Evolutionary conservation across 495 filamentous ascomycete genomes (phyloP).

Genomic region (Bacidia rubella): DNA sequence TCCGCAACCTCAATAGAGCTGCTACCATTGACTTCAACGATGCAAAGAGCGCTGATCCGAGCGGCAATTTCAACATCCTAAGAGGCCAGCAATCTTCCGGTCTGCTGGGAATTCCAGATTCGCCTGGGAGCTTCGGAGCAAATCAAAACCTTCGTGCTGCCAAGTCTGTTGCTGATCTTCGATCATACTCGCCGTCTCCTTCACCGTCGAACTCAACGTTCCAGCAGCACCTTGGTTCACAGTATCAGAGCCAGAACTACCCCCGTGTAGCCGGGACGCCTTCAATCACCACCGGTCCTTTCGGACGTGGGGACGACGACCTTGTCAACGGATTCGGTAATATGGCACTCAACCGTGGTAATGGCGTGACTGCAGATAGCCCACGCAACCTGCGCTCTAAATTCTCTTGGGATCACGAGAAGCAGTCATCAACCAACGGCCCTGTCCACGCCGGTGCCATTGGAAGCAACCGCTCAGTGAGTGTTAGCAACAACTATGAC

Average conservation of each 20-base stretch:
- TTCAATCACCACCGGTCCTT: conserved; percentile 62
- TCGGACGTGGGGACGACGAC: conserved; percentile 52
- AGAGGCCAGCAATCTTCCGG: conserved; percentile 58
- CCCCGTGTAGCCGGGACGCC: conserved; percentile 55
- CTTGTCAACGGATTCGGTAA: conserved; percentile 54
- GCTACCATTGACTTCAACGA: conserved; percentile 98
- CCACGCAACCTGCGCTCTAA: conserved; percentile 49
- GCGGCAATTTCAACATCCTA: conserved; percentile 58
- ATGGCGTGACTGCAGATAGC: conserved; percentile 34
- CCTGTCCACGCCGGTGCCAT: conserved; percentile 51
- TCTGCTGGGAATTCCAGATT: conserved; percentile 72
- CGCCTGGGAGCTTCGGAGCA: conserved; percentile 54
- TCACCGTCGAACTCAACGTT: conserved; percentile 81
- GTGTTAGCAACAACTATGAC: conserved; percentile 50
- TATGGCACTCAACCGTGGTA: conserved; percentile 38
- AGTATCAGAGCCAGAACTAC: conserved; percentile 47
- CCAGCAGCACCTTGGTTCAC: conserved; percentile 53
- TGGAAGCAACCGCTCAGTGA: conserved; percentile 69
- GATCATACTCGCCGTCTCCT: conserved; percentile 88
- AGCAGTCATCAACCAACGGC: conserved; percentile 28
- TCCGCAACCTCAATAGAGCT: conserved; percentile 74
- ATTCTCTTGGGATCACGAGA: conserved; percentile 53
- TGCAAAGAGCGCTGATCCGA: conserved; percentile 53
- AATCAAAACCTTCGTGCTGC: conserved; percentile 77
- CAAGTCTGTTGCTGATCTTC: conserved; percentile 92